Conservation (phyloP, 176 grass and related monocot genomes). For the Oryza longistaminata region DNA sequence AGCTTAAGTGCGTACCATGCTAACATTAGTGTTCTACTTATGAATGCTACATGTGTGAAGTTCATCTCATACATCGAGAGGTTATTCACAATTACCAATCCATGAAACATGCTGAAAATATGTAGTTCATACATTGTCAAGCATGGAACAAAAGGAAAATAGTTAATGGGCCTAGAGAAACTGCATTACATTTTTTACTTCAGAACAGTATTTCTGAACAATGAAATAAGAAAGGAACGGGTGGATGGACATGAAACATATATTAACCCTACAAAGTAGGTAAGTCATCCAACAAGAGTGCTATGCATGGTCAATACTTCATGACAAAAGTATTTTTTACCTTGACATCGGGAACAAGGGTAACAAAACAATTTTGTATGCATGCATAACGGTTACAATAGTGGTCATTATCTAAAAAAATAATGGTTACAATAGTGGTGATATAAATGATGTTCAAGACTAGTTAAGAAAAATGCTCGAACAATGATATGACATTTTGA, state of each 20-base stretch:
- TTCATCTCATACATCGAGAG: not conserved
- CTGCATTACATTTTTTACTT: not conserved
- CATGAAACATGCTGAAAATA: not conserved
- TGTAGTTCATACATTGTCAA: not conserved
- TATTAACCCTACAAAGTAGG: not conserved
- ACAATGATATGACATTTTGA: not conserved
- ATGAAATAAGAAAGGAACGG: not conserved
- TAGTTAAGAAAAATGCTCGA: not conserved
- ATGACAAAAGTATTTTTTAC: not conserved
- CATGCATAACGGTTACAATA: not conserved
- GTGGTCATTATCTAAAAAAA: too few species aligned
- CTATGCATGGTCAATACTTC: not conserved
- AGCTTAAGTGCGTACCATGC: not conserved
- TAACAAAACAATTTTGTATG: not conserved
- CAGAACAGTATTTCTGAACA: not conserved
- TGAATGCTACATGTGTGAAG: not conserved
- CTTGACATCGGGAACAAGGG: not conserved
- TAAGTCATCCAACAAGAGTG: constrained; percentile 16
- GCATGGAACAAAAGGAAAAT: not conserved
- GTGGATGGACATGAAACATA: not conserved
- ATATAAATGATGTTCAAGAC: not conserved
- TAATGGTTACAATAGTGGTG: not conserved
- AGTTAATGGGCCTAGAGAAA: not conserved
- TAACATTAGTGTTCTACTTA: not conserved
- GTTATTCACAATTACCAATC: not conserved